Percentiles rank a stretch among this genome's conserved stretches.
Conservation (phyloP, 108 stramenopile species). For the Tribonema minus region DNA sequence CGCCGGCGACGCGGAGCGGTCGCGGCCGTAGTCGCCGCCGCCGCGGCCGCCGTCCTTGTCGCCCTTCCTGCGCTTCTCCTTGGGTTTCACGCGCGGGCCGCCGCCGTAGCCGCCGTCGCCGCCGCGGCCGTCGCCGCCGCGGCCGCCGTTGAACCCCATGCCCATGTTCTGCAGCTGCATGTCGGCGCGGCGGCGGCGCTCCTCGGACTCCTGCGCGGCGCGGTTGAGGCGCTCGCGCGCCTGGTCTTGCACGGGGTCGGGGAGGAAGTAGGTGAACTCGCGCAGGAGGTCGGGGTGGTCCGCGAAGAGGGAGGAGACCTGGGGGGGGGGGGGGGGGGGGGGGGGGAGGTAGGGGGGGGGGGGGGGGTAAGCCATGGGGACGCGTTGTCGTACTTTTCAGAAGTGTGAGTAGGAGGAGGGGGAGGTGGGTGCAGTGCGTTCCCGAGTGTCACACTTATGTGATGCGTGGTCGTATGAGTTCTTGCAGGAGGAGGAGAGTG, state of each 20-base stretch:
- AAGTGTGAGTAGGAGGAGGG: not conserved
- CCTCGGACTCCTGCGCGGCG: constrained; percentile 75
- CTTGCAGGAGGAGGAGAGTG: too few species aligned
- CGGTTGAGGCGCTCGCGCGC: constrained; percentile 84
- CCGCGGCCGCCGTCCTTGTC: too few species aligned
- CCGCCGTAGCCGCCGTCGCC: not conserved
- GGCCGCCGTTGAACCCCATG: too few species aligned
- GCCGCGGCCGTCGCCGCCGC: not conserved
- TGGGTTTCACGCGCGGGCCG: too few species aligned
- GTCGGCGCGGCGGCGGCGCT: constrained; percentile 50
- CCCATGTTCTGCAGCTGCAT: too few species aligned
- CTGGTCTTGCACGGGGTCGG: constrained; percentile 95
- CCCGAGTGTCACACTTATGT: not conserved
- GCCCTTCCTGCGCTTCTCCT: too few species aligned
- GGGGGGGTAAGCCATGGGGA: too few species aligned
- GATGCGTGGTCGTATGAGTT: too few species aligned
- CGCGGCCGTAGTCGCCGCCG: too few species aligned
- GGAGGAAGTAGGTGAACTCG: constrained; percentile 97
- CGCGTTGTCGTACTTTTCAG: not conserved
- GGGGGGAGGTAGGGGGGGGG: too few species aligned
- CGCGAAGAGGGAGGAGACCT: constrained; percentile 88
- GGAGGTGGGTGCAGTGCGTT: not conserved
- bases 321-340: constrained; percentile 31
- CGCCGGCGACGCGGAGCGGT: too few species aligned
- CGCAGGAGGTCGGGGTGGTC: constrained; percentile 96